Percentiles rank a stretch among this genome's conserved stretches.
phyloP scores from a whole-genome alignment of 257 asterid genomes.

The Solanum sitiens region DNA sequence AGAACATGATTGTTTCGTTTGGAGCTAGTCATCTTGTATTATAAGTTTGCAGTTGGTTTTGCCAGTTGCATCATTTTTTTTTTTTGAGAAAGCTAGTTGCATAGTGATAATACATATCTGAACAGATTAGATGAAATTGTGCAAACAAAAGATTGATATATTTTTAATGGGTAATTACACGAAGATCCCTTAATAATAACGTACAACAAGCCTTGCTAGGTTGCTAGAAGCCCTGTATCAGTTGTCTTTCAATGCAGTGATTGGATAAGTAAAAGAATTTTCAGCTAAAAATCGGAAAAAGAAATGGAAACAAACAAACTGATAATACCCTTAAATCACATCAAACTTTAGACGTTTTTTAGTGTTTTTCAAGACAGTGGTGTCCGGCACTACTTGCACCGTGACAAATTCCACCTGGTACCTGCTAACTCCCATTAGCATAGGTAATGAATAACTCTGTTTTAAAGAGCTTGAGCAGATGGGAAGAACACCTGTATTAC shows the following conservation, averaged over 20 bases:
- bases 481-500: background rate
- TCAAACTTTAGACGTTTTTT: background rate
- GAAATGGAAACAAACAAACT: background rate
- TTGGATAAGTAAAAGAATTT: background rate
- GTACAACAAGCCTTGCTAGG: background rate
- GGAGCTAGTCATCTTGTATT: no score
- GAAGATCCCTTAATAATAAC: background rate
- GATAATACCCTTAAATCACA: background rate
- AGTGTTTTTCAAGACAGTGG: background rate
- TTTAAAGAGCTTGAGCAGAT: background rate
- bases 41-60: background rate
- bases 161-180: background rate
- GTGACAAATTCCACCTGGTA: background rate
- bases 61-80: background rate
- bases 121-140: background rate
- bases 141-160: background rate
- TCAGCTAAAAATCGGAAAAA: background rate
- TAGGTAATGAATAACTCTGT: background rate
- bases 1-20: no score
- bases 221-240: background rate
- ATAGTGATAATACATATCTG: background rate
- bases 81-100: background rate
- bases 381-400: background rate
- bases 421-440: background rate
- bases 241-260: background rate